A percentile compares a stretch with the other conserved stretches of the same genome.
Evolutionary conservation across 2,329 filamentous ascomycete species (phyloP).

Genomic region (Tolypocladium nubicola): DNA sequence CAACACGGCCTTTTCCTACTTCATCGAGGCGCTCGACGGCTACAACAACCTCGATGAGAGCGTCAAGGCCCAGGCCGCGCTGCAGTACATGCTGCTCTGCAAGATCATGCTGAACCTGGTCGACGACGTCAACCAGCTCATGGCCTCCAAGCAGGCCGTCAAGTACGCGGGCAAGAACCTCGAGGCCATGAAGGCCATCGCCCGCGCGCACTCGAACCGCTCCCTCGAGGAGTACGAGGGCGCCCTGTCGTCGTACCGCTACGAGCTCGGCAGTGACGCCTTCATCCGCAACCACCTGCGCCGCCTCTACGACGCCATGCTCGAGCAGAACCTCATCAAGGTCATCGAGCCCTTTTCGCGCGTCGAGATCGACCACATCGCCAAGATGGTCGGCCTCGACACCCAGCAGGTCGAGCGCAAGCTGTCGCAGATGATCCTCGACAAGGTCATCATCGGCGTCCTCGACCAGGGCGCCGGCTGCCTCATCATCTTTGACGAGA

Average conservation of each 20-base stretch:
- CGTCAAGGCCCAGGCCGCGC: conserved; percentile 81
- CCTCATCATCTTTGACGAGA: conserved; percentile 94
- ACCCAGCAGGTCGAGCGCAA: conserved; percentile 96
- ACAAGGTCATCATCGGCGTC: conserved; percentile 97
- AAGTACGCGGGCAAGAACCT: conserved; percentile 93
- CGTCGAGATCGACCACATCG: conserved; percentile 93
- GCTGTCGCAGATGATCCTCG: conserved; percentile 97
- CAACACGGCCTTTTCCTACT: conserved; percentile 97
- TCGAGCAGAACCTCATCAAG: conserved; percentile 99
- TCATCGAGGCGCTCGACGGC: conserved; percentile 96
- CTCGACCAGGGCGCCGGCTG: conserved; percentile 96
- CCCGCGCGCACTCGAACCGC: conserved; percentile 87
- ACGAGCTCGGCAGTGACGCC: conserved; percentile 85
- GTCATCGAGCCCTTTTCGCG: conserved; percentile 98
- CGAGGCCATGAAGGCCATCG: conserved; percentile 98
- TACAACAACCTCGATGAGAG: conserved; percentile 89
- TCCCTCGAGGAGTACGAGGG: conserved; percentile 96
- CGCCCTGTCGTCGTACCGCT: conserved; percentile 79
- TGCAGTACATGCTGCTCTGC: conserved; percentile 99
- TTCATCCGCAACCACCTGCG: conserved; percentile 97
- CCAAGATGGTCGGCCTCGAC: conserved; percentile 94
- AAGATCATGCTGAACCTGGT: conserved; percentile 98
- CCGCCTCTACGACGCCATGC: conserved; percentile 92
- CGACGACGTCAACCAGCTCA: conserved; percentile 90
- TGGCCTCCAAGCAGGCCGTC: conserved; percentile 91